Evolutionary conservation across 768 basidiomycete species (phyloP).

Genomic region (Podaxis sp.): DNA sequence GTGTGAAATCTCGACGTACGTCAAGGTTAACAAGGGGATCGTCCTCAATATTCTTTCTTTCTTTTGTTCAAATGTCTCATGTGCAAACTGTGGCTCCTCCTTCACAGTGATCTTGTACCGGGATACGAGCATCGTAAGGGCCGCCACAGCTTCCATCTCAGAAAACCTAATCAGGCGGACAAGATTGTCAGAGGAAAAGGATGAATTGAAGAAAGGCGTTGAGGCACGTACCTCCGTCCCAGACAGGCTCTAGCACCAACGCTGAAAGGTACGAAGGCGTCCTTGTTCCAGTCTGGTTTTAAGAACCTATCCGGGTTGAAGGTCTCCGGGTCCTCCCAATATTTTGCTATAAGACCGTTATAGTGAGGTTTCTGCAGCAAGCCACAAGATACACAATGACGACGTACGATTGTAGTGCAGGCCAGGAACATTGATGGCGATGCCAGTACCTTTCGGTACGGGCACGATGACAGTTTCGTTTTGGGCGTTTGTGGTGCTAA

Average conservation of each 20-base stretch:
- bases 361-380: conserved; percentile 9
- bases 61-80: conserved; percentile 42
- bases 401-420: conserved; percentile 41
- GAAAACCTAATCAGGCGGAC: conserved; percentile 31
- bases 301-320: conserved; percentile 31
- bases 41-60: conserved; percentile 37
- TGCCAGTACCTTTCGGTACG: conserved; percentile 16
- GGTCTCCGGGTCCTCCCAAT: conserved; percentile 43
- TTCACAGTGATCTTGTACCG: conserved; percentile 45
- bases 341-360: conserved; percentile 32
- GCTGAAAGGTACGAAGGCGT: conserved; percentile 25
- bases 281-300: conserved; percentile 17
- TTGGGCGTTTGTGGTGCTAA: conserved; percentile 7
- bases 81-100: conserved; percentile 46
- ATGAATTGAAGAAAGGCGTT: too few species aligned
- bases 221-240: conserved; percentile 37
- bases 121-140: conserved; percentile 45
- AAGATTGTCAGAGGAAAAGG: background rate
- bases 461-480: conserved; percentile 16
- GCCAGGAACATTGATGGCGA: conserved; percentile 31
- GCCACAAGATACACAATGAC: conserved; percentile 13
- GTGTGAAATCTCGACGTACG: conserved; percentile 22
- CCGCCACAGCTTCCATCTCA: conserved; percentile 47
- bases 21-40: conserved; percentile 29
- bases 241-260: conserved; percentile 43